A percentile compares a stretch with the other conserved stretches of the same genome.
Evolutionary conservation across 257 asterid genomes (phyloP).

Genomic region (Solanum lignicaule): DNA sequence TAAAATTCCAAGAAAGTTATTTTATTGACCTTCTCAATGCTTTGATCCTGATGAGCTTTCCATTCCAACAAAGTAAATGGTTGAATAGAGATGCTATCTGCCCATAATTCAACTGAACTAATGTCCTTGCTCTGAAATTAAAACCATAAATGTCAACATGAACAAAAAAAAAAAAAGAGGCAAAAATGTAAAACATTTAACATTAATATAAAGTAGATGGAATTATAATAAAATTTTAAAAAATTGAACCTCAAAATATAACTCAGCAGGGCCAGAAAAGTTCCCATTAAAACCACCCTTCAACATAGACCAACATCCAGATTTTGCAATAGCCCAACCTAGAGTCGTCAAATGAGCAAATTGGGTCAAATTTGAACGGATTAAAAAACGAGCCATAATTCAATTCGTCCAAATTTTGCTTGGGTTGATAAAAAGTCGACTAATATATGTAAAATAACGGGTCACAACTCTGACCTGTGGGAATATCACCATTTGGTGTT

Average conservation of each 20-base stretch:
- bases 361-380: not conserved
- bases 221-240: not conserved
- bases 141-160: not conserved
- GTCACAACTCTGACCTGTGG: not conserved
- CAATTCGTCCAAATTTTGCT: not conserved
- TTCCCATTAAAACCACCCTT: constrained; percentile 1
- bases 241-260: not conserved
- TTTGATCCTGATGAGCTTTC: constrained; percentile 17
- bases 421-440: not conserved
- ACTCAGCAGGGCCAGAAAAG: not conserved
- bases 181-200: not conserved
- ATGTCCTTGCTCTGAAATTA: not conserved
- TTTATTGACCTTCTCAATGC: constrained; percentile 10
- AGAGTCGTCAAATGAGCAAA: not conserved
- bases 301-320: constrained; percentile 3
- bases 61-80: constrained; percentile 24
- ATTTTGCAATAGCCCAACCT: not conserved
- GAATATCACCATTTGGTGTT: not conserved
- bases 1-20: not conserved
- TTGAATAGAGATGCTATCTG: constrained; percentile 19
- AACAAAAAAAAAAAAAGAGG: not conserved
- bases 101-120: constrained; percentile 14
- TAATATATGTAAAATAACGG: not conserved
- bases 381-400: not conserved
- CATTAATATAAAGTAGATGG: not conserved